Base-by-base conservation (phyloP, 441 rosid species). In the Jatropha podagrica region DNA sequence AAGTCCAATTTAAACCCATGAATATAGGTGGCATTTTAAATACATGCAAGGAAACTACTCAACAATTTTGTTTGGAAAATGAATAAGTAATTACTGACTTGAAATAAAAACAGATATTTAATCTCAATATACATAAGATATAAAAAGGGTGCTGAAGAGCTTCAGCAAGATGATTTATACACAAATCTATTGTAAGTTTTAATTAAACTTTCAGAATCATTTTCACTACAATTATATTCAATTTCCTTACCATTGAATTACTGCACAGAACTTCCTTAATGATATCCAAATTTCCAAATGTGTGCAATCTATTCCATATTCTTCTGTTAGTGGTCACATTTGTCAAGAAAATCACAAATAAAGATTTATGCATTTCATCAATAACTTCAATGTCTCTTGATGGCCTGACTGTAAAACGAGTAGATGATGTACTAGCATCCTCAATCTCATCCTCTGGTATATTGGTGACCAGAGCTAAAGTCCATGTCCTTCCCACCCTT, bases 261-360 rank as follows among this genome's bases (percentile, higher is more conserved):
- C 14, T 48, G 55, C 78, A 78, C 61, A 89, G 69, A 71, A 84
- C 74, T 72, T 85, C 76, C 37, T 84, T 46, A 64, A 90, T 49
- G 7, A 90, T 65, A 63, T 59, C 60, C n/a, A 60, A 20, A 9
- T 76, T 85, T 38, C 81, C 1, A 37, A 2, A 4, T 76, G 56
- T 76, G 73, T 84, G 88, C 80, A 90, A 59, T 49, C 88, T 84
- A 3, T 75, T 78, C 97, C 94, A 90, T 37, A 88, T 92, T 62
- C 90, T 77, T 37, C 61, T 83, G 79, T 80, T 78, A 41, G 97
- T 79, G 2, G 81, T 80, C n/a, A 83, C 41, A 76, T 58, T 85
- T 60, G 32, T 81, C 83, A 92, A 77, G 44, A 72, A 86, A 73
- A 84, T 76, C 15, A 86, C 86, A 41, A 68, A 79, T 2, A 79